Evolutionary conservation across 176 grass and related monocot species (phyloP).

Genomic region (Hsuehochloa calcarea): DNA sequence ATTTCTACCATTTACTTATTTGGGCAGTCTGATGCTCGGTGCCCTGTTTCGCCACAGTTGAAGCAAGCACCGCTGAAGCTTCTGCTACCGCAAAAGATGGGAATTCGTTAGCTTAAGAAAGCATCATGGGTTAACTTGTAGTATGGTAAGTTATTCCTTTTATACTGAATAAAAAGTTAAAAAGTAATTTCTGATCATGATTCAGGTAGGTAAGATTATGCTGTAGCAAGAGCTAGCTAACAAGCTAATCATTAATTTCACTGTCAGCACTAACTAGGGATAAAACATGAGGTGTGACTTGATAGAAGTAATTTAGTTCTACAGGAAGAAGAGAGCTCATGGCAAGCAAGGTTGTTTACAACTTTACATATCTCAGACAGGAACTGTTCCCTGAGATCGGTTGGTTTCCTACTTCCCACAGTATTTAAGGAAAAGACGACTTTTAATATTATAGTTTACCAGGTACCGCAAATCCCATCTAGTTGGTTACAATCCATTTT

Average conservation of each 20-base stretch:
- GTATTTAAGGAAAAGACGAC: not conserved
- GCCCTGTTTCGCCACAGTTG: slow-evolving; percentile 73
- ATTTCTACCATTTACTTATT: slow-evolving; percentile 60
- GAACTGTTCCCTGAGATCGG: not conserved
- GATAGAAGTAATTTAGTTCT: not conserved
- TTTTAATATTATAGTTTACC: not conserved
- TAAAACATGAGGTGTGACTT: not conserved
- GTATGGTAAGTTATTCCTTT: not conserved
- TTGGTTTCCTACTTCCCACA: not conserved
- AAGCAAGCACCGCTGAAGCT: slow-evolving; percentile 85
- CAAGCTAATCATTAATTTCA: not conserved
- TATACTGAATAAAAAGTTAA: not conserved
- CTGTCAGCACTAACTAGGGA: not conserved
- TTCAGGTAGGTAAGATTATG: not conserved
- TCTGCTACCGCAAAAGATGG: slow-evolving; percentile 38
- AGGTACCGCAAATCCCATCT: not conserved
- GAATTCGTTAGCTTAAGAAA: slow-evolving; percentile 13
- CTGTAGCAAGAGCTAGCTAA: not conserved
- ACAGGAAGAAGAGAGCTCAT: not conserved
- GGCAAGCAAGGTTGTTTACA: not conserved
- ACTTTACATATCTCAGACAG: not conserved
- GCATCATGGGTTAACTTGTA: not conserved
- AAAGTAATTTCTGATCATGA: slow-evolving; percentile 8
- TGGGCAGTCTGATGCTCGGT: slow-evolving; percentile 91
- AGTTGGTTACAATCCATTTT: not conserved